Evolutionary conservation across 1,284 basidiomycete species (phyloP), one percentile per base, ranked within the genome.

Genomic region (Pseudozyma sp.): DNA sequence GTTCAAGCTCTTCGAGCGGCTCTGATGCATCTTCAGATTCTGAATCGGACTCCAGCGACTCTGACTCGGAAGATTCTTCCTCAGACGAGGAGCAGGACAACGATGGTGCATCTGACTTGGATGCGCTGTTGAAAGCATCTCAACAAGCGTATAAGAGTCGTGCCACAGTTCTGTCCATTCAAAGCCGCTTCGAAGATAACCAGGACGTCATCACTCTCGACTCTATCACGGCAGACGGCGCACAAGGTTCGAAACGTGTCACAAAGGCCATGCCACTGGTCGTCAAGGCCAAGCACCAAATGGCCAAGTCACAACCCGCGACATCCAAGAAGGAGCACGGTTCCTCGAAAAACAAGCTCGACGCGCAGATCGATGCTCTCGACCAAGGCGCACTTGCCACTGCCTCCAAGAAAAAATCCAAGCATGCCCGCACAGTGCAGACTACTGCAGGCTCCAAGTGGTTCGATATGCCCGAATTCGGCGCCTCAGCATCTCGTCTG

Each of bases 381-480:
- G 64, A 63, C 10, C 54, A 64, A 56, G 65, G 58, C 39, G 35
- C 42, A 4, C 19, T 67, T n/a, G 45, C 48, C 45, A 25, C 9
- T 5, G 13, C 66, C n/a, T 52, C 54, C 16, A 52, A 48, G 52
- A 74, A 69, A 38, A 69, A 66, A 12, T 69, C 71, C 31, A 74
- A 74, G 52, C 65, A 70, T 21, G 71, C 65, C 5, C 66, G 66
- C 6, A 66, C 59, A 14, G 60, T 64, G 16, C 58, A 62, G 39
- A 70, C 67, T 34, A 60, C 93, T 0, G 90, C 93, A 0, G 94
- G 94, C 0, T 89, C 91, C 51, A 88, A 89, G 55, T 99, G 96
- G 95, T 95, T 94, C 80, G 92, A 96, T 79, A 89, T 98, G 64
- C 95, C 96, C 35, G 90, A 93, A 7, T 93, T 94, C 21, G 70